Percentiles rank a stretch among this genome's conserved stretches.
phyloP scores from a whole-genome alignment of 2,329 filamentous ascomycete genomes.

The Aspergillus aculeatinus region DNA sequence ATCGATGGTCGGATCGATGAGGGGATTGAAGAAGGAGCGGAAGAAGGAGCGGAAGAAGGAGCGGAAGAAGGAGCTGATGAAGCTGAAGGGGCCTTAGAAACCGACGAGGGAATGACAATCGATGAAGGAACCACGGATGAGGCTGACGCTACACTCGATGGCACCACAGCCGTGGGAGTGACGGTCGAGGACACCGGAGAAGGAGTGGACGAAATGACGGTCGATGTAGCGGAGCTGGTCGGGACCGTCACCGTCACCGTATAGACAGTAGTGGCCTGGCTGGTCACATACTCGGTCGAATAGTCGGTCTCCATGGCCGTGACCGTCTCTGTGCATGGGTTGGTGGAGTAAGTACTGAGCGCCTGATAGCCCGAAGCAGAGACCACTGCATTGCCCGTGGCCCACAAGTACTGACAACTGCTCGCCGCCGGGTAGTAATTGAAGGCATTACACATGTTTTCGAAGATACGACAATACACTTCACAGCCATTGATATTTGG shows the following conservation, averaged over 20 bases:
- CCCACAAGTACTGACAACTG: background rate
- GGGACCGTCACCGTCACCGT: background rate
- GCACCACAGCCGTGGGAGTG: background rate
- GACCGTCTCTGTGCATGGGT: background rate
- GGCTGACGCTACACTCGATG: background rate
- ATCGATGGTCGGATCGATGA: too few species aligned
- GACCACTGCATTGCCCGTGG: background rate
- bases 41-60: too few species aligned
- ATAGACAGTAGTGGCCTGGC: background rate
- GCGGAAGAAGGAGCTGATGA: background rate
- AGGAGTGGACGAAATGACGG: background rate
- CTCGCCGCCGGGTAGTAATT: background rate
- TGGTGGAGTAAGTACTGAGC: background rate
- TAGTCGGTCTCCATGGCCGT: background rate
- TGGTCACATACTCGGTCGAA: background rate
- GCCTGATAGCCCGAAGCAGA: conserved; percentile 2
- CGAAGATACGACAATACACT: background rate
- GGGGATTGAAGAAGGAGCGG: too few species aligned
- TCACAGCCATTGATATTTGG: background rate
- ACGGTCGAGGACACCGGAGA: background rate
- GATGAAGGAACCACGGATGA: background rate
- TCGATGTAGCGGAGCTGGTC: background rate
- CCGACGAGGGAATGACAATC: background rate
- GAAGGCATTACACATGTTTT: background rate
- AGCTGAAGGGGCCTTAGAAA: background rate